Percentiles rank a stretch among this genome's conserved stretches.
phyloP scores from a whole-genome alignment of 2,329 filamentous ascomycete species.

The Aspergillus aculeatus region DNA sequence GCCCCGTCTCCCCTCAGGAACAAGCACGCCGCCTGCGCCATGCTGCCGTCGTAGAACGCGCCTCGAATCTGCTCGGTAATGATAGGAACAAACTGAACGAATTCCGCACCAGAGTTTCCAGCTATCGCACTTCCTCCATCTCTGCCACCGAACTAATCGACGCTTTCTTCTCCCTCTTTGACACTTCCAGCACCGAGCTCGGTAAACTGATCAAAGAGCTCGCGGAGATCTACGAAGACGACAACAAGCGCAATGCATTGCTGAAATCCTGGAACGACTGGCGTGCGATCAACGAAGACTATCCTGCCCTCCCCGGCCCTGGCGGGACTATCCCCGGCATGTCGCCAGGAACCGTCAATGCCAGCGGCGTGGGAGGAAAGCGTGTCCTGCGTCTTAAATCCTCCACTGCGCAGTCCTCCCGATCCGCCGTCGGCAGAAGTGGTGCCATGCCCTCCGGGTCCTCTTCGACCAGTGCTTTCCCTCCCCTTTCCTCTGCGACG shows the following conservation, averaged over 20 bases:
- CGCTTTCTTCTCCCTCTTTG: conserved; percentile 81
- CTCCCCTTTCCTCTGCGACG: conserved; percentile 39
- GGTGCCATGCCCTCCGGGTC: conserved; percentile 45
- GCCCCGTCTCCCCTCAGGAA: conserved; percentile 67
- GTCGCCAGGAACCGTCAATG: conserved; percentile 45
- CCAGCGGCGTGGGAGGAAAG: conserved; percentile 60
- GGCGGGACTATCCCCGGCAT: conserved; percentile 63
- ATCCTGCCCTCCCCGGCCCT: conserved; percentile 79
- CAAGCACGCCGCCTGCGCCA: conserved; percentile 79
- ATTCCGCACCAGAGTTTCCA: conserved; percentile 78
- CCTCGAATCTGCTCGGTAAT: conserved; percentile 74
- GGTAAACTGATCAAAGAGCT: conserved; percentile 89
- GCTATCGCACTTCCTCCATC: conserved; percentile 69
- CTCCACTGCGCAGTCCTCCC: conserved; percentile 66
- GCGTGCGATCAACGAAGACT: conserved; percentile 94
- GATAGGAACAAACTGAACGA: conserved; percentile 70
- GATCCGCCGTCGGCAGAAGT: conserved; percentile 61
- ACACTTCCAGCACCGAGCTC: conserved; percentile 74
- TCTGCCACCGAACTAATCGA: conserved; percentile 78
- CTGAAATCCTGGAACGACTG: conserved; percentile 90
- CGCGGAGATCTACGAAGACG: conserved; percentile 87
- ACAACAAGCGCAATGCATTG: conserved; percentile 68
- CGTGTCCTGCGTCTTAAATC: conserved; percentile 66
- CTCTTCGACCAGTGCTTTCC: conserved; percentile 46
- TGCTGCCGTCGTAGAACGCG: conserved; percentile 80